Evolutionary conservation across 192 early-diverging fungal species (phyloP), one percentile per base, ranked within the genome.

Genomic region (Backusella morwellensis): DNA sequence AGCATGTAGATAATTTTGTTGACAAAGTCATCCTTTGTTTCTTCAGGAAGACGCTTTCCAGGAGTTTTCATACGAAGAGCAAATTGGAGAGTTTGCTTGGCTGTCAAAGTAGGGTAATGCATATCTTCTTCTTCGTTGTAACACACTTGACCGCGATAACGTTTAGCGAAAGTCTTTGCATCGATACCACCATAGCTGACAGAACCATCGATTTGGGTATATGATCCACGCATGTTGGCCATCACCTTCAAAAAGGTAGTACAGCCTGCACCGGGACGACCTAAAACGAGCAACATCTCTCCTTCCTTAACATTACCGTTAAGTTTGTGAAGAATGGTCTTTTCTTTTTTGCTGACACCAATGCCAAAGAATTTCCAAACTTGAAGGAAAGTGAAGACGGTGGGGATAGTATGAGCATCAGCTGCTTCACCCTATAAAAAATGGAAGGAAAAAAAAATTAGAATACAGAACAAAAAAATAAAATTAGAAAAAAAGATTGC

Each of bases 41-140:
- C 83, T 36, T 83, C 81, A 11, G 84, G 83, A 41, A 91, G 74
- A 47, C 86, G 86, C 42, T 56, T 80, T 67, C 89, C 88, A 26
- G 90, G 91, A 29, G 86, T 92, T 76, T 92, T 92, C 85, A 88
- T 93, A 78, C 91, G 86, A 68, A 95, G 84, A 0, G 93, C 95
- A 80, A 92, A 93, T 66, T 91, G 85, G 14, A 94, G 86, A 26
- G 93, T 96, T 81, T 94, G 89, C 52, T 90, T 89, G 19, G 94
- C 91, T 8, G 93, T 93, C 79, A 95, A 74, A n/a, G 92, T 92
- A 8, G 93, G 90, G 79, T 88, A 93, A 76, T 96, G 93, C 47
- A 87, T 85, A 73, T 94, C 93, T 78, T 93, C 92, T 86, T 96
- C 95, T 80, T 91, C 87, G 76, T 91, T 92, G 76, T 95, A 96